These are phyloP conservation scores for Sapria himalayana DNA, from an alignment of 345 rosid genomes.

Conservation along the genomic window DNA sequence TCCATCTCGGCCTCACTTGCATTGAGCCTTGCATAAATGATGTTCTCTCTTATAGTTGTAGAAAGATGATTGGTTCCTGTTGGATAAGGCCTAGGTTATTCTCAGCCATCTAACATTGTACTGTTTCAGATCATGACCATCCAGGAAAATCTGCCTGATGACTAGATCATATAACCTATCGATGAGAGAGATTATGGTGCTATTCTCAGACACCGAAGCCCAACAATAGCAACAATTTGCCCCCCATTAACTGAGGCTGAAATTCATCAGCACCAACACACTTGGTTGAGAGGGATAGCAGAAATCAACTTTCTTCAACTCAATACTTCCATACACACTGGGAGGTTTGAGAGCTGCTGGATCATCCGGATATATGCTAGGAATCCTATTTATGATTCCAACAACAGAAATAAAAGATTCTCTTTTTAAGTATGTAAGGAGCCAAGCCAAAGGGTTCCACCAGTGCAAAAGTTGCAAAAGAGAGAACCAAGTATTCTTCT, in stretches of 20 bases:
- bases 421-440: constrained; percentile 82
- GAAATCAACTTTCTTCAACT: constrained; percentile 86
- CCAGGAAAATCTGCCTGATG: constrained; percentile 86
- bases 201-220: constrained; percentile 99
- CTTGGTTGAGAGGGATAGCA: constrained; percentile 88
- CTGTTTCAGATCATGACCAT: constrained; percentile 73
- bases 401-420: constrained; percentile 79
- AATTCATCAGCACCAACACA: constrained; percentile 81
- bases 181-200: constrained; percentile 83
- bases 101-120: constrained; percentile 93
- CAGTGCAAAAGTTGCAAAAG: constrained; percentile 94
- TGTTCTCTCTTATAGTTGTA: constrained; percentile 85
- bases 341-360: constrained; percentile 73
- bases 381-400: constrained; percentile 88
- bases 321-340: constrained; percentile 91
- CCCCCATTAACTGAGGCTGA: constrained; percentile 92
- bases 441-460: constrained; percentile 99
- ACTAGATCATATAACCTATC: constrained; percentile 94
- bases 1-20: constrained; percentile 97
- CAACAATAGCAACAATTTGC: constrained; percentile 94
- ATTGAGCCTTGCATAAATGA: constrained; percentile 90
- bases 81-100: constrained; percentile 88
- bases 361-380: constrained; percentile 92
- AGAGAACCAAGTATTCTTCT: constrained; percentile 90
- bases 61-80: constrained; percentile 97